Evolutionary conservation across 2,329 filamentous ascomycete genomes (phyloP), one percentile per base, ranked within the genome.

Genomic region (Ceratocystis cubensis): DNA sequence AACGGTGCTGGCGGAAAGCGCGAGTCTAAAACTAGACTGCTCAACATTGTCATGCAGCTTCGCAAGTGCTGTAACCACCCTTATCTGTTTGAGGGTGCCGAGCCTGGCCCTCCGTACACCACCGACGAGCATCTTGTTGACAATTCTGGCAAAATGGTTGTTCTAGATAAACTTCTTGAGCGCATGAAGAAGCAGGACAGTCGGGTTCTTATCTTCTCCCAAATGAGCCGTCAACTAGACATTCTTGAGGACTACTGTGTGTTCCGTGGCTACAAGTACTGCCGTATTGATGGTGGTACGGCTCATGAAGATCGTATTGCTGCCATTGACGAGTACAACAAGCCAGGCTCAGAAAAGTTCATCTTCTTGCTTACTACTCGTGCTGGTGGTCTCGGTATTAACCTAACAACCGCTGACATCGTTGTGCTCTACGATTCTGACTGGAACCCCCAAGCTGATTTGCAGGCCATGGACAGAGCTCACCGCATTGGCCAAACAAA

Each of bases 31-130:
- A 99, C 94, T 1, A 86, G 94, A 70, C 83, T 99, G 25, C 82
- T 99, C 70, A 99, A 99, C 77, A 99, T 99, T 73, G 94, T 99
- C 71, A 99, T 99, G 94, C 94, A 99, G 76, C 83, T 99, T 70
- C 88, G 94, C 72, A 99, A 99, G 77, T 99, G 94, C 78, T 99
- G 94, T 76, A 99, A 99, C 72, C 94, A 99, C 73, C 94, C 94
- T 0, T 99, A 99, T 72, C 84, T 99, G 0, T 99, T 99, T 71
- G 94, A 99, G 74, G 94, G 94, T 65, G 94, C 94, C 8, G 94
- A 99, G 74, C 94, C 94, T 53, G 94, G 94, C 33, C 95, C 94
- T 13, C 94, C 95, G 1, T 99, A 97, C 75, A 99, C 95, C 0
- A 99, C 93, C 0, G 94, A 99, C 73, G 93, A 97, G 76, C 95